These are phyloP conservation scores for Lentinus brumalis DNA, from an alignment of 768 basidiomycete species.

Conservation along the genomic window DNA sequence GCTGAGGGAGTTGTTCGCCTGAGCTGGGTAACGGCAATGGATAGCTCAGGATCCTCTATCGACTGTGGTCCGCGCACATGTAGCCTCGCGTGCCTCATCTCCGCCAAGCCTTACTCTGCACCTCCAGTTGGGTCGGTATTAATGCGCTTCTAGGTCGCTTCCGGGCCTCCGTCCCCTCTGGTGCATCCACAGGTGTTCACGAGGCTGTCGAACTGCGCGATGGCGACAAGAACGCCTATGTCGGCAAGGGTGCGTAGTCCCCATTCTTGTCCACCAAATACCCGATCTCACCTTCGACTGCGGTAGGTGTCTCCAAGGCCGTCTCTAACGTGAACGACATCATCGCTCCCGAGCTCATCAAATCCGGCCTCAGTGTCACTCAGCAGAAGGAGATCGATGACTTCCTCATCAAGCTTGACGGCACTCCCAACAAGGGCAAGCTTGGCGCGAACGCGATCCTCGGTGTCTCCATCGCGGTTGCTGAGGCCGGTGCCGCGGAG, in stretches of 20 bases:
- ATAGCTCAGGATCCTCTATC: neutral
- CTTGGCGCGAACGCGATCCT: slow-evolving; percentile 99
- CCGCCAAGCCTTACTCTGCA: neutral
- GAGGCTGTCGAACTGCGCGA: slow-evolving; percentile 99
- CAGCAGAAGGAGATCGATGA: slow-evolving; percentile 96
- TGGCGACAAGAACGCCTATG: slow-evolving; percentile 87
- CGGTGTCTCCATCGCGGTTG: slow-evolving; percentile 94
- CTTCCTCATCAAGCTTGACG: slow-evolving; percentile 97
- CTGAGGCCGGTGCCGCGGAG: slow-evolving; percentile 91
- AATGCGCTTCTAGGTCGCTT: slow-evolving; percentile 66
- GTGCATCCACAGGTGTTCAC: slow-evolving; percentile 97
- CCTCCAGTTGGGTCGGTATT: slow-evolving; percentile 4
- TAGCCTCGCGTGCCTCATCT: neutral
- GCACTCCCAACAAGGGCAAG: slow-evolving; percentile 98
- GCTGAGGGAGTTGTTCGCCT: neutral
- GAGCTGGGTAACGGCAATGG: neutral
- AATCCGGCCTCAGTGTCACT: slow-evolving; percentile 81
- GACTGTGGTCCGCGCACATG: too few relatives aligned
- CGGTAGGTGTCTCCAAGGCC: slow-evolving; percentile 86
- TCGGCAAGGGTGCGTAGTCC: slow-evolving; percentile 82
- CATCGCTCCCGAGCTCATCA: slow-evolving; percentile 88
- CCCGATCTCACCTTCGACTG: neutral
- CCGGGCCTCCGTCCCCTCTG: slow-evolving; percentile 95
- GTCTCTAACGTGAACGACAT: slow-evolving; percentile 90
- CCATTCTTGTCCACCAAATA: neutral